phyloP scores from a whole-genome alignment of 495 filamentous ascomycete species.

The Aspergillus coremiiformis region DNA sequence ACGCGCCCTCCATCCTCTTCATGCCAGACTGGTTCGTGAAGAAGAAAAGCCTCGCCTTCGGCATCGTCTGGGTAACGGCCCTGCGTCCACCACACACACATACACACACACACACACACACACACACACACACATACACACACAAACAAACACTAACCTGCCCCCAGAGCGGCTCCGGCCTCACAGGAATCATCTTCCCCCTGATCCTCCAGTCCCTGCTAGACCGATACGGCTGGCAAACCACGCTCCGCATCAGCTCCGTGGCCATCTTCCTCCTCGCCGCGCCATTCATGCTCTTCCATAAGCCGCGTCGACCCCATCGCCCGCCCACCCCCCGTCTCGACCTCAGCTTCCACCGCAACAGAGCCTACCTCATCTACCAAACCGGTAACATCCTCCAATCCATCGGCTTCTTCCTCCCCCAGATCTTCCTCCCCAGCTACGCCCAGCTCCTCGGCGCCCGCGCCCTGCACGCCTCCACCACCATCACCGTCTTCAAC shows the following conservation, averaged over 20 bases:
- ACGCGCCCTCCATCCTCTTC: conserved; percentile 40
- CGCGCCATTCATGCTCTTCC: conserved; percentile 47
- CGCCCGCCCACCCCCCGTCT: conserved; percentile 33
- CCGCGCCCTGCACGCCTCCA: conserved; percentile 19
- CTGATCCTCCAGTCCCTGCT: conserved; percentile 44
- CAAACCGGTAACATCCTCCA: conserved; percentile 45
- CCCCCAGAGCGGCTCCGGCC: conserved; percentile 32
- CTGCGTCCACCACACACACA: too few species aligned
- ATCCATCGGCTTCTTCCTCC: conserved; percentile 51
- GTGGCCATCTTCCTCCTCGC: conserved; percentile 37
- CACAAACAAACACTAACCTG: not conserved
- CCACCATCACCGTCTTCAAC: conserved; percentile 44
- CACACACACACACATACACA: not conserved
- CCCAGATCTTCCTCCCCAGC: conserved; percentile 48
- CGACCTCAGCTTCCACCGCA: conserved; percentile 35
- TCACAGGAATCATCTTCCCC: conserved; percentile 39
- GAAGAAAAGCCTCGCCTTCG: conserved; percentile 43
- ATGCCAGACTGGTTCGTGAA: conserved; percentile 50
- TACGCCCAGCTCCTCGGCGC: conserved; percentile 40
- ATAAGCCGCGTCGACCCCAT: conserved; percentile 49
- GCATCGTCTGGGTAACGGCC: conserved; percentile 43
- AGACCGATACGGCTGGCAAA: conserved; percentile 43
- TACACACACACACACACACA: not conserved
- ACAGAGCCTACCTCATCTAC: conserved; percentile 37
- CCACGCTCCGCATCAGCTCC: conserved; percentile 43